phyloP scores from a whole-genome alignment of 768 basidiomycete genomes.

The Trametes punicea region DNA sequence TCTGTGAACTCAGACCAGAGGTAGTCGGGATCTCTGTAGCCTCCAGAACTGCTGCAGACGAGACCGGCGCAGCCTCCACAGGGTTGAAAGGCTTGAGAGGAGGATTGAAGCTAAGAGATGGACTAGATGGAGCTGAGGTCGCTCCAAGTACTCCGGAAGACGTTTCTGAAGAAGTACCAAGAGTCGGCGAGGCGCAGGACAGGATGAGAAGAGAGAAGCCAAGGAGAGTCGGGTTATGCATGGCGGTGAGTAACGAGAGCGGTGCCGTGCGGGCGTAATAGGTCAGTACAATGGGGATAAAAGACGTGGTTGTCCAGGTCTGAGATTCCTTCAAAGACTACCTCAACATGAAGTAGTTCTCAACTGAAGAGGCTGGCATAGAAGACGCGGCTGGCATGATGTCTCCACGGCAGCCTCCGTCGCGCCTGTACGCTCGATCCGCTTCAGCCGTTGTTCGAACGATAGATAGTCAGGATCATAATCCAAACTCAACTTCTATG shows the following conservation, averaged over 20 bases:
- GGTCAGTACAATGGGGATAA: not conserved
- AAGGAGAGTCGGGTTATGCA: constrained; percentile 14
- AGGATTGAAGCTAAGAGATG: constrained; percentile 1
- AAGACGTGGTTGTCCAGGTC: not conserved
- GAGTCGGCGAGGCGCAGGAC: constrained; percentile 17
- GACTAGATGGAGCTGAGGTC: constrained; percentile 5
- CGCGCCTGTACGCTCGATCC: not conserved
- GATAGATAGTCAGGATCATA: not conserved
- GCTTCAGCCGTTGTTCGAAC: no score
- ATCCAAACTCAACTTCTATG: not conserved
- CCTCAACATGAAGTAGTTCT: not conserved
- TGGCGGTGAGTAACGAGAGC: constrained; percentile 4
- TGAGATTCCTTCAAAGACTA: not conserved
- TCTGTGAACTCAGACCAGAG: no score
- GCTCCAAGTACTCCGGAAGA: not conserved
- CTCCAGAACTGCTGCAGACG: not conserved
- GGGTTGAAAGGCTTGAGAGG: not conserved
- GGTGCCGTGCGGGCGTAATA: constrained; percentile 24
- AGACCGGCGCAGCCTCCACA: not conserved
- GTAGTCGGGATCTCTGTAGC: not conserved
- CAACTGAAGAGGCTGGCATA: not conserved
- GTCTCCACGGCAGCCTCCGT: not conserved
- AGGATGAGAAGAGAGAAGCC: constrained; percentile 17
- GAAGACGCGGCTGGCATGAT: not conserved
- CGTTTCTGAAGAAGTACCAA: not conserved